Evolutionary conservation across 176 grass and related monocot genomes (phyloP).

Genomic region (Avena insularis): DNA sequence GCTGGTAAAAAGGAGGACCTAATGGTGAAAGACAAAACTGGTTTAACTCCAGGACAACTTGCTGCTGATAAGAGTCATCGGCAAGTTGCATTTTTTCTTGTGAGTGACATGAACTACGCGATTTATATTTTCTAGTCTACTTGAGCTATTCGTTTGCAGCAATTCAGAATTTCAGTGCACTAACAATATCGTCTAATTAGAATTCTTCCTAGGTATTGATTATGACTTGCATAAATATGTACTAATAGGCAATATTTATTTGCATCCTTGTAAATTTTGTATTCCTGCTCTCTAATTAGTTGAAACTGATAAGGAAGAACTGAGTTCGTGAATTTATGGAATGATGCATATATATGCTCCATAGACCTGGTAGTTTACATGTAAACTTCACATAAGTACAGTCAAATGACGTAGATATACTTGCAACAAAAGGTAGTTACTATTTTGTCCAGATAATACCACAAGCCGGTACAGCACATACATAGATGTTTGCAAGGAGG

Average conservation of each 20-base stretch:
- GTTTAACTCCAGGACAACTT: conserved; percentile 91
- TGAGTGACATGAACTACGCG: conserved; percentile 55
- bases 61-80: conserved; percentile 89
- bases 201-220: conserved; percentile 9
- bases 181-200: conserved; percentile 29
- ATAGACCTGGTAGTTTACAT: background rate
- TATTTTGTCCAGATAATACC: background rate
- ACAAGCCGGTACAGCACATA: background rate
- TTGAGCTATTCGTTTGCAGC: conserved; percentile 15
- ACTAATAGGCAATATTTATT: conserved; percentile 13
- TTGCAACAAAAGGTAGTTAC: background rate
- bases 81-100: conserved; percentile 98
- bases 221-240: conserved; percentile 21
- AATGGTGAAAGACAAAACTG: conserved; percentile 88
- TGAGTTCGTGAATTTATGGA: background rate
- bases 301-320: conserved; percentile 19
- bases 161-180: background rate
- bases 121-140: conserved; percentile 22
- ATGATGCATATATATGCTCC: background rate
- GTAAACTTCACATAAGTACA: conserved; percentile 22
- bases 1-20: conserved; percentile 99
- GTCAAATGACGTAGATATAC: background rate
- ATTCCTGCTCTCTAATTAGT: conserved; percentile 12
- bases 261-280: background rate
- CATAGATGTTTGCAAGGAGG: conserved; percentile 19